Conservation (phyloP, 1,284 basidiomycete genomes). For the Rhodotorula sp. region DNA sequence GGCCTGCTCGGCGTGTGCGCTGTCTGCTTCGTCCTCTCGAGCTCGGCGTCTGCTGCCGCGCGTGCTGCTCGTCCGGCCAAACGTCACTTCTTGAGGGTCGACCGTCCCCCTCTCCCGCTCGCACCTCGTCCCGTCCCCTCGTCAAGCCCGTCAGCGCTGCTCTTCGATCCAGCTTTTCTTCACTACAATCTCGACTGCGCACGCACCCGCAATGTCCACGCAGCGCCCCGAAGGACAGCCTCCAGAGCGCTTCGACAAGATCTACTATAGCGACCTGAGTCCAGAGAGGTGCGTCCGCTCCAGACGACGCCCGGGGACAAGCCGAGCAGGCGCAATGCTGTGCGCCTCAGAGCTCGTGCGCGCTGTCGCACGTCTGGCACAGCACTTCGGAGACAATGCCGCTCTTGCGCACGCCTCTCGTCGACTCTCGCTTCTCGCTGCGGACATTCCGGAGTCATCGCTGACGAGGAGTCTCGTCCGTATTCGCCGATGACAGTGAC, state of each 20-base stretch:
- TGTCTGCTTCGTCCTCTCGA: too few species aligned
- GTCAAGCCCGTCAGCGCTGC: neutral
- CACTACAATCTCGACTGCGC: neutral
- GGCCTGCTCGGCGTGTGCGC: too few species aligned
- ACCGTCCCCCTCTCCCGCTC: neutral
- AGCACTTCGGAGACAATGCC: neutral
- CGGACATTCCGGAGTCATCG: too few species aligned
- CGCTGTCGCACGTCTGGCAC: neutral
- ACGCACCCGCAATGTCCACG: neutral
- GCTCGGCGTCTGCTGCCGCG: too few species aligned
- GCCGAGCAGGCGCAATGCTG: neutral
- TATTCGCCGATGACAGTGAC: conserved; percentile 1
- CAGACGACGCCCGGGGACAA: too few species aligned
- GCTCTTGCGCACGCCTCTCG: neutral
- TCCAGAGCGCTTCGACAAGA: conserved; percentile 33
- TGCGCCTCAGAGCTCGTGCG: neutral
- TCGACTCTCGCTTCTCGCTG: neutral
- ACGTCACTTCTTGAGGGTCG: too few species aligned
- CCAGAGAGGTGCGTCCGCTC: conserved; percentile 20
- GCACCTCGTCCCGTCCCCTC: neutral
- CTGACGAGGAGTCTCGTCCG: neutral
- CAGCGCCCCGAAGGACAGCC: conserved; percentile 15
- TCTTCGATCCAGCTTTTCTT: neutral
- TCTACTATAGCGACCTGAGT: conserved; percentile 27
- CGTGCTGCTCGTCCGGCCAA: too few species aligned